Conservation (phyloP, 306 rosid species). For the Vigna hirtella region DNA sequence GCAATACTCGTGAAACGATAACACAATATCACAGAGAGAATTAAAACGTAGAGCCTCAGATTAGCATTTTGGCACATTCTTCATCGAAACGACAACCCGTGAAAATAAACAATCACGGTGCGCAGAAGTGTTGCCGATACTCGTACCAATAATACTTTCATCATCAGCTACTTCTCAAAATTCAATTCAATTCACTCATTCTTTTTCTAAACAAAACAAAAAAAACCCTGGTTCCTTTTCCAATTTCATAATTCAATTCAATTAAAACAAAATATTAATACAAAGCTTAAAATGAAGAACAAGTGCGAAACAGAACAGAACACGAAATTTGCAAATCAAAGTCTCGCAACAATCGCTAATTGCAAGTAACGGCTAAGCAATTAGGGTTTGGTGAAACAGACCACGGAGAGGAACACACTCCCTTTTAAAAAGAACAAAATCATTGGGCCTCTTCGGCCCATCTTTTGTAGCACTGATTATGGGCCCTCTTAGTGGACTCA, state of each 20-base stretch:
- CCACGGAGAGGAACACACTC: background rate
- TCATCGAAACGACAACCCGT: conserved; percentile 68
- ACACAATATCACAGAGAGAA: background rate
- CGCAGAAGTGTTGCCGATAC: conserved; percentile 63
- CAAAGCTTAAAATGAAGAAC: background rate
- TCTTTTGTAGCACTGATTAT: background rate
- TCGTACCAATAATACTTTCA: conserved; percentile 55
- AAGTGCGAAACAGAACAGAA: background rate
- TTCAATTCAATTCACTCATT: background rate
- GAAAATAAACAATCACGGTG: conserved; percentile 50
- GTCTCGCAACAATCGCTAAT: background rate
- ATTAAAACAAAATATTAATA: background rate
- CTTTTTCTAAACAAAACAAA: background rate
- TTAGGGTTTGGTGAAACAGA: conserved; percentile 24
- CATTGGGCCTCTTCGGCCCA: conserved; percentile 13
- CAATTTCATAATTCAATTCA: background rate
- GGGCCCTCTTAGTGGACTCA: background rate
- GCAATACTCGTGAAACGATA: background rate
- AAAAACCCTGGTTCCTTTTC: background rate
- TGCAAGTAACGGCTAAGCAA: background rate
- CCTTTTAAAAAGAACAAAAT: background rate
- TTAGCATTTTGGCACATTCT: conserved; percentile 88
- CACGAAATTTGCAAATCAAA: background rate
- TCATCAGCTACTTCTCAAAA: conserved; percentile 45
- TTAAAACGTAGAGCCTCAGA: conserved; percentile 49